Evolutionary conservation across 257 asterid species (phyloP).

Genomic region (Salvia rosmarinus): DNA sequence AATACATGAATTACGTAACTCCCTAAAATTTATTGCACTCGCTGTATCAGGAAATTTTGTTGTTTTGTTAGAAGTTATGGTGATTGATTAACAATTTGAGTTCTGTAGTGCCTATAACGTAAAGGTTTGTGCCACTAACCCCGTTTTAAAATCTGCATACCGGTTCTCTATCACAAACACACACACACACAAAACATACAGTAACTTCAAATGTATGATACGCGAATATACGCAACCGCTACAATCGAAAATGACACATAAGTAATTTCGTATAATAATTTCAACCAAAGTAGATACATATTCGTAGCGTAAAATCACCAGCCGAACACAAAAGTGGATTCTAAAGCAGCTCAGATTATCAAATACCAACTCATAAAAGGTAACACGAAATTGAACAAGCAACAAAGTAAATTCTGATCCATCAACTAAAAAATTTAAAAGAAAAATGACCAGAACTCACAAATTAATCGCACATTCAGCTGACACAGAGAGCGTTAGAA

Average conservation of each 20-base stretch:
- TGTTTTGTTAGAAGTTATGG: background rate
- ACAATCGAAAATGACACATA: constrained; percentile 13
- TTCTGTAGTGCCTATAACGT: background rate
- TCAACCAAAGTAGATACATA: background rate
- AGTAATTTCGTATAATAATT: background rate
- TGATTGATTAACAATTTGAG: background rate
- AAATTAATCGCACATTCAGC: constrained; percentile 24
- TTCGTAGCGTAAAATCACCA: background rate
- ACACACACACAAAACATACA: background rate
- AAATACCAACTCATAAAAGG: background rate
- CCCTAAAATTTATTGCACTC: background rate
- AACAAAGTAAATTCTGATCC: background rate
- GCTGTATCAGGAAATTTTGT: background rate
- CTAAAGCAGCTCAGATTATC: constrained; percentile 17
- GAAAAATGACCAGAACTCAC: constrained; percentile 25
- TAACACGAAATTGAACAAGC: constrained; percentile 21
- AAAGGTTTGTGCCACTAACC: background rate
- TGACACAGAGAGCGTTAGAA: constrained; percentile 24
- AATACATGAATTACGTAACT: background rate
- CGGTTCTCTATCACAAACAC: background rate
- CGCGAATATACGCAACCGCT: background rate
- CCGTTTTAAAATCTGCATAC: background rate
- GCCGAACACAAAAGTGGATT: constrained; percentile 5
- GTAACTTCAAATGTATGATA: background rate
- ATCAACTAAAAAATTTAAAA: background rate